Conservation (phyloP, 2,329 filamentous ascomycete genomes). For the Botrytis pseudocinerea region DNA sequence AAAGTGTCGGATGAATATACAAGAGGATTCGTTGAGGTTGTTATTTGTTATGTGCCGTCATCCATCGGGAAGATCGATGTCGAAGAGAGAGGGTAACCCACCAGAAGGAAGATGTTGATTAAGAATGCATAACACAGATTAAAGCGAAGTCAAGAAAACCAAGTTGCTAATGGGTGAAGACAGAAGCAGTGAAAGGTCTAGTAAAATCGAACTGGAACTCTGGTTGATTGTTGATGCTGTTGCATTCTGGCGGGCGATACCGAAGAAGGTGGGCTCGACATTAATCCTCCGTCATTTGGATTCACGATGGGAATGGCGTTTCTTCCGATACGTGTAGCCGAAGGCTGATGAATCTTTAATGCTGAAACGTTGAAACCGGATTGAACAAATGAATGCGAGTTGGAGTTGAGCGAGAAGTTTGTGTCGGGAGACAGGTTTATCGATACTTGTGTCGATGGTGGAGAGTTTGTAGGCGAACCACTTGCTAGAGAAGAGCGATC, state of each 20-base stretch:
- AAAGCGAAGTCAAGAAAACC: constrained; percentile 35
- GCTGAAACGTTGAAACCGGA: constrained; percentile 61
- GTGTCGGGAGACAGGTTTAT: constrained; percentile 59
- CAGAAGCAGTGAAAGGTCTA: constrained; percentile 33
- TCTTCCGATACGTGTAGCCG: constrained; percentile 77
- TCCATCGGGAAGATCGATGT: constrained; percentile 37
- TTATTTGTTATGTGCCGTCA: constrained; percentile 33
- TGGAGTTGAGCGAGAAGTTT: constrained; percentile 70
- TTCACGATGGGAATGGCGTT: constrained; percentile 99
- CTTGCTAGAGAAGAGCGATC: constrained; percentile 94
- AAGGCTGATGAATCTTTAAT: constrained; percentile 87
- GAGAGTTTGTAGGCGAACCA: constrained; percentile 88
- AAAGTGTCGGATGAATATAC: constrained; percentile 39
- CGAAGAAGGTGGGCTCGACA: constrained; percentile 83
- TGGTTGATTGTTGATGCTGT: constrained; percentile 30
- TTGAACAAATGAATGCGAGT: constrained; percentile 65
- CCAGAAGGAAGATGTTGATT: constrained; percentile 36
- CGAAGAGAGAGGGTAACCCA: constrained; percentile 36
- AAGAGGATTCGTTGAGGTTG: constrained; percentile 41
- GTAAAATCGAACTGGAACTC: constrained; percentile 34
- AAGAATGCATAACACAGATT: constrained; percentile 37
- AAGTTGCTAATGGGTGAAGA: constrained; percentile 29
- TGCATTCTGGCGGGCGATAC: constrained; percentile 64
- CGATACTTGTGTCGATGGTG: constrained; percentile 76
- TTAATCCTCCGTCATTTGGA: constrained; percentile 82